Evolutionary conservation across 495 filamentous ascomycete species (phyloP).

Genomic region (Aspergillus saccharolyticus): DNA sequence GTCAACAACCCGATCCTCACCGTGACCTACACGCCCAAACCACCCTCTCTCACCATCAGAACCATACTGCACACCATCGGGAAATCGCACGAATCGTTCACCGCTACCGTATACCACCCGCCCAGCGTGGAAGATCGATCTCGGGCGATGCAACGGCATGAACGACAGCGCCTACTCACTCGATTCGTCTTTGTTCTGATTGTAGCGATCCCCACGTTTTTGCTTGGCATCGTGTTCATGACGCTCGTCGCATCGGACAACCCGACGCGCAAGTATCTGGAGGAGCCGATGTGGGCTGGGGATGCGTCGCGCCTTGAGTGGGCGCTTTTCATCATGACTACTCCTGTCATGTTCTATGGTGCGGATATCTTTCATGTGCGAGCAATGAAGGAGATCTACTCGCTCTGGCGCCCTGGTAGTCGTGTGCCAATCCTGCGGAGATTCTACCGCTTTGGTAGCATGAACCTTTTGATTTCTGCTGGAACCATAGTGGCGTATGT

Average conservation of each 20-base stretch:
- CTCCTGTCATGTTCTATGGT: constrained; percentile 84
- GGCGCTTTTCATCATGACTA: constrained; percentile 78
- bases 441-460: constrained; percentile 91
- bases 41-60: constrained; percentile 70
- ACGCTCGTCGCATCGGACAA: constrained; percentile 61
- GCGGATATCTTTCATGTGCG: constrained; percentile 82
- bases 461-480: constrained; percentile 89
- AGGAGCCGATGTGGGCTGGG: constrained; percentile 63
- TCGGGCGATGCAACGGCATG: constrained; percentile 59
- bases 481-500: constrained; percentile 89
- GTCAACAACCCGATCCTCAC: constrained; percentile 60
- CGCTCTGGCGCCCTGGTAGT: constrained; percentile 78
- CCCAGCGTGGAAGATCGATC: constrained; percentile 84
- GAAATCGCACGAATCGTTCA: constrained; percentile 60
- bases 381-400: constrained; percentile 71
- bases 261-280: constrained; percentile 54
- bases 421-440: constrained; percentile 66
- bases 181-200: constrained; percentile 68
- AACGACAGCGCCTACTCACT: constrained; percentile 54
- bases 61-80: constrained; percentile 63
- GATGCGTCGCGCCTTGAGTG: constrained; percentile 74
- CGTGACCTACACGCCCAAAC: constrained; percentile 62
- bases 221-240: constrained; percentile 92
- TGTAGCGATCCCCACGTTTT: constrained; percentile 77
- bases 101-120: constrained; percentile 66